A percentile compares a stretch with the other conserved stretches of the same genome.
Evolutionary conservation across 352 stramenopile species (phyloP).

Genomic region (Thalassiosira hispida): DNA sequence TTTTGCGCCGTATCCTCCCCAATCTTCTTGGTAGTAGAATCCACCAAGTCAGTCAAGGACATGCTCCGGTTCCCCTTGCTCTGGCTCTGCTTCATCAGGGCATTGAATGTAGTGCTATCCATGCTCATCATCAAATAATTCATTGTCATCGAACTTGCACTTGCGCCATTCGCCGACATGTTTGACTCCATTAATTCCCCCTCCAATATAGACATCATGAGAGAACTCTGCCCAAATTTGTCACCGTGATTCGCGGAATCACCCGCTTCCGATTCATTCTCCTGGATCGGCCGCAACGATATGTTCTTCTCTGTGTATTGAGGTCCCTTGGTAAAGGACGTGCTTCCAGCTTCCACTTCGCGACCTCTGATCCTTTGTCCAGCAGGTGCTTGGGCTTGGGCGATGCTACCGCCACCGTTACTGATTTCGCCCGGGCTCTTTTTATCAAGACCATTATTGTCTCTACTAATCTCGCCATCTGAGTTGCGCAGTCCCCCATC

Average conservation of each 20-base stretch:
- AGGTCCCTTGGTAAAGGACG: background rate
- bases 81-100: slow-evolving; percentile 8
- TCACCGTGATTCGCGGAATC: background rate
- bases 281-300: background rate
- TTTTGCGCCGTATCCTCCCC: background rate
- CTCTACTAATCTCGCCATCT: background rate
- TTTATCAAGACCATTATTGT: background rate
- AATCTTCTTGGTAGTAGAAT: background rate
- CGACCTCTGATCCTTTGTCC: background rate
- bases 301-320: background rate
- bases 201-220: background rate
- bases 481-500: background rate
- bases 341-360: background rate
- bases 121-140: slow-evolving; percentile 36
- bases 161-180: background rate
- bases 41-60: slow-evolving; percentile 8
- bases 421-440: background rate
- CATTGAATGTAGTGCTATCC: slow-evolving; percentile 23
- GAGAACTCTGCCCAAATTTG: background rate
- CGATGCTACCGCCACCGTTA: background rate
- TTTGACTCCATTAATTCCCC: background rate
- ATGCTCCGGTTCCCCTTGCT: background rate
- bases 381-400: background rate
- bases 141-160: background rate
- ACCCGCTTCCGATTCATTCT: slow-evolving; percentile 7